Base-by-base conservation (phyloP, 1,284 basidiomycete species). In the Leccinum ponderosum region DNA sequence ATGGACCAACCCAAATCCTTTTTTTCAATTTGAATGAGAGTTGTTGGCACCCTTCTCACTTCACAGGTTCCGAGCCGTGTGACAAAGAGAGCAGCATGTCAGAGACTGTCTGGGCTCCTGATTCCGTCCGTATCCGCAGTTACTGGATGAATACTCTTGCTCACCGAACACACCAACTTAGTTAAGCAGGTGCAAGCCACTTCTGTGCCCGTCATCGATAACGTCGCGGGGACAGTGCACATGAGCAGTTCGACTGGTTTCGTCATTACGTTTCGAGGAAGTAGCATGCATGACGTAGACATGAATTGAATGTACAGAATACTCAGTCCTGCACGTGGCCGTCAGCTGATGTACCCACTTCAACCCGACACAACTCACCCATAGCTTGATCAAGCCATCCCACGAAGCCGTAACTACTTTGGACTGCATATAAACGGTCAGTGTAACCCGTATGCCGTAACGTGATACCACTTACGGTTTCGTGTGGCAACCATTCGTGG, bases 401-500 rank as follows among this genome's bases (percentile, higher is more conserved):
- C 96, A 98, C 59, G 93, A 94, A 12, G 93, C 97, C 1, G 96
- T 98, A 57, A 98, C 85, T 3, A 98, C 87, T 79, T 98, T 98
- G 39, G 92, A 94, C 92, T 96, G 69, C 12, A 68, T 58, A 56
- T 27, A 15, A 33, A 57, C 56, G 42, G 58, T 69, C 62, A 66
- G 65, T 62, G 53, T 42, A 53, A 60, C 35, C 17, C 12, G 27
- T n/a, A 58, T 61, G 54, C 29, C 15, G 20, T 27, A 39, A 63
- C 22, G 56, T 62, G 44, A 53, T 48, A 17, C 53, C 61, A 86
- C 94, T 78, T 73, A 96, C 95, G 61, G 93, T 90, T 76, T 99
- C 97, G 75, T 99, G 96, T 57, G 97, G 97, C 66, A 99, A 78
- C 97, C 97, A 99, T 69, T 93, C 94, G 72, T 99, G 97, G 50